Evolutionary conservation across 306 rosid genomes (phyloP).

Genomic region (Lagenaria siceraria): DNA sequence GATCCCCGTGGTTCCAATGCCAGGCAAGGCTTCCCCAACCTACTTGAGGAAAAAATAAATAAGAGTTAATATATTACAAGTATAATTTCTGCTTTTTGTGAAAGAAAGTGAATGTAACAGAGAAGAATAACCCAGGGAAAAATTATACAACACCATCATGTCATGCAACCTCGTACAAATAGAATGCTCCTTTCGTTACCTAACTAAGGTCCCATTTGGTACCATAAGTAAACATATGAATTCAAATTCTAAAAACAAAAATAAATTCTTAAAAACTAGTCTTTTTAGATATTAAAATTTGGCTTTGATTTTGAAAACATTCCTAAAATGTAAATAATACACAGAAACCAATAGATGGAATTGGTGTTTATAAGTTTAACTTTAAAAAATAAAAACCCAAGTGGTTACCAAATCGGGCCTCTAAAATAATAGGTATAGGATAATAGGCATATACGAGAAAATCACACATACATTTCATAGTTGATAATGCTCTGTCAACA

Average conservation of each 20-base stretch:
- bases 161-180: neutral
- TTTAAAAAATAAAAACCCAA: too few species aligned
- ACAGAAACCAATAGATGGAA: too few species aligned
- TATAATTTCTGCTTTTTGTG: neutral
- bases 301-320: too few species aligned
- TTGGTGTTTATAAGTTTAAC: too few species aligned
- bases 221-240: too few species aligned
- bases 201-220: neutral
- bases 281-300: too few species aligned
- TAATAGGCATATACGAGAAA: too few species aligned
- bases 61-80: neutral
- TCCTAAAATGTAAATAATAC: too few species aligned
- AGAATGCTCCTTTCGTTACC: neutral
- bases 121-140: neutral
- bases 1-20: neutral
- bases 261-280: too few species aligned
- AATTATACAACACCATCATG: neutral
- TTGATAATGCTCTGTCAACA: neutral
- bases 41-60: neutral
- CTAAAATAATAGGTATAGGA: too few species aligned
- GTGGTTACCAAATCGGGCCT: too few species aligned
- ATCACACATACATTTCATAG: neutral
- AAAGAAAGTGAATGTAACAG: neutral
- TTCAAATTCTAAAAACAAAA: too few species aligned
- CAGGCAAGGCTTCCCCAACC: neutral